phyloP scores from a whole-genome alignment of 805 yeast species.

The Starmera caribaea region DNA sequence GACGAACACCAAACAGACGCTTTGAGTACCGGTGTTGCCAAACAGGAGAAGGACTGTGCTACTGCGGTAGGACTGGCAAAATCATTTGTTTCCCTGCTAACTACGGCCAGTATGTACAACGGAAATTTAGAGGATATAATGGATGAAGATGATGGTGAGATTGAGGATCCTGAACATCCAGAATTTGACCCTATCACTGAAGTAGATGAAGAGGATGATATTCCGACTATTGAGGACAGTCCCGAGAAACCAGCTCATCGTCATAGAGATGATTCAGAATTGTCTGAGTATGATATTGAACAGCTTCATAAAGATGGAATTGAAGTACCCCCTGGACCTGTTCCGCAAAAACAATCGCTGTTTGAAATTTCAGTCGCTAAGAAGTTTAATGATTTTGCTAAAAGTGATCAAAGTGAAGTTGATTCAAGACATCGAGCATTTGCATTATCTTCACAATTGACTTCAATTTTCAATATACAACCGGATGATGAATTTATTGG shows the following conservation, averaged over 20 bases:
- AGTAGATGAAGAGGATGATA: constrained; percentile 1
- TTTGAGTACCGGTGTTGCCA: not conserved
- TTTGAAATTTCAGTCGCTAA: constrained; percentile 22
- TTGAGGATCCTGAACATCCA: not conserved
- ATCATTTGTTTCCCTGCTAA: constrained; percentile 43
- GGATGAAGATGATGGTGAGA: constrained; percentile 9
- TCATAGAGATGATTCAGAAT: constrained; percentile 1
- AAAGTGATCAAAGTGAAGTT: constrained; percentile 2
- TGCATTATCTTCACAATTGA: constrained; percentile 27
- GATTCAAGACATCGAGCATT: constrained; percentile 22
- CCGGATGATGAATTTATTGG: constrained; percentile 45
- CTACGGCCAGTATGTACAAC: constrained; percentile 44
- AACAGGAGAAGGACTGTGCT: constrained; percentile 22
- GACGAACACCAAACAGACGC: not conserved
- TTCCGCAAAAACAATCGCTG: constrained; percentile 7
- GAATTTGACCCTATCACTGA: not conserved
- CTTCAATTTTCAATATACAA: constrained; percentile 32
- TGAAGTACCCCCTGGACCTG: constrained; percentile 1
- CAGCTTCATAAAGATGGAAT: not conserved
- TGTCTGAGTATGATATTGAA: not conserved
- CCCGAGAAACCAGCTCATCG: constrained; percentile 2
- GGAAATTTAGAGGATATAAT: constrained; percentile 24
- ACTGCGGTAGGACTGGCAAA: constrained; percentile 35
- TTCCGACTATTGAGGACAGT: not conserved
- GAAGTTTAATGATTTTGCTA: constrained; percentile 4